Base-by-base conservation (phyloP, 2,329 filamentous ascomycete species). In the Fusarium cicatricum region DNA sequence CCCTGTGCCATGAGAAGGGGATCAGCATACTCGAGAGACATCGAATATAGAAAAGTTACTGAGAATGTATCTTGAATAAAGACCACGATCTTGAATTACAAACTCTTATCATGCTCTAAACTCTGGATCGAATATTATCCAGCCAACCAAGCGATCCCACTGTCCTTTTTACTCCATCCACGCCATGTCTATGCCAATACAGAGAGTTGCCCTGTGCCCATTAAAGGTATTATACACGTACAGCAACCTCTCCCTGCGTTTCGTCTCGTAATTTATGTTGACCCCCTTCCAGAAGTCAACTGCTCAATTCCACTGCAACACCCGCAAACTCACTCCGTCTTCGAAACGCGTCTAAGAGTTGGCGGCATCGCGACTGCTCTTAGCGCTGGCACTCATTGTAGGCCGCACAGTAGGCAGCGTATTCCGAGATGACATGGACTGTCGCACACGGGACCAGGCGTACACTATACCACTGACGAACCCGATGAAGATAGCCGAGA, bases 401-500 rank as follows among this genome's bases (percentile, higher is more conserved):
- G 85, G 79, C 29, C 70, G 63, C 68, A 89, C 82, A 3, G 89
- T 92, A 33, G 93, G 85, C 46, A 90, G 77, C 16, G 85, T 80
- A 69, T 84, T 87, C 77, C 88, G 88, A 36, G 82, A 81, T 69
- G 85, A 81, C 65, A 82, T 83, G 52, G 85, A 86, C 76, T 96
- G 90, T 76, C 90, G 88, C 63, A 97, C 84, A 82, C 82, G 70
- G 39, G 71, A 72, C 58, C 68, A 68, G 4, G 95, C 84, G 68
- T 97, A 99, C 17, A 99, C 91, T 50, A 98, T 85, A 64, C 95
- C 95, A 68, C 90, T 95, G 67, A 98, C 77, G 75, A 97, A 98
- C 31, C 94, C 95, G 55, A 99, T 84, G 58, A 88, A 82, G 70
- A 99, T 98, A 67, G 95, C 95, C 17, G 91, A 91, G 11, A 97